Evolutionary conservation across 2,329 filamentous ascomycete genomes (phyloP), one percentile per base, ranked within the genome.

Genomic region (Dryadomyces quercus-mongolicae): DNA sequence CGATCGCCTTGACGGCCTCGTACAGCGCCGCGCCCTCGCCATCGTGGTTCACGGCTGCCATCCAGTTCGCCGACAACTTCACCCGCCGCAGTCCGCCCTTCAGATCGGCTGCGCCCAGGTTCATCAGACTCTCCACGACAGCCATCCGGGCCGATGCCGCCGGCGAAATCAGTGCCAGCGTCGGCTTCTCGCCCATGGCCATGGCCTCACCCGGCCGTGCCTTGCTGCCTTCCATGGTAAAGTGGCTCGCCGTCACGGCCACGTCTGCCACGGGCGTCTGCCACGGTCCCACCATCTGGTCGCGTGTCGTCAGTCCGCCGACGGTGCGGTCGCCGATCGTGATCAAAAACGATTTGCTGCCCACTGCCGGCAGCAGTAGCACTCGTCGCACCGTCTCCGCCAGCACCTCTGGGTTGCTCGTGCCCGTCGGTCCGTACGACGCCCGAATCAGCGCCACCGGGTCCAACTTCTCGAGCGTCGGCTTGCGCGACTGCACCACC

Each of bases 231-330:
- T 75, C 75, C 8, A 79, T 64, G 49, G 82, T 79, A 61, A 95
- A 82, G 2, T 88, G 86, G 0, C 88, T 92, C 0, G 88, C 83
- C 21, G 92, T 97, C 22, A 97, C 92, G 2, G 90, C 92, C 49
- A 95, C 91, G 67, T 98, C 91, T 4, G 93, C 85, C 15, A 97
- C 90, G 2, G 93, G 93, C 13, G 85, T 87, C 67, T 97, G 93
- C 92, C 92, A 97, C 51, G 88, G 89, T 1, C 93, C 93, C 53
- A 96, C 92, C 81, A 97, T 91, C 68, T 97, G 93, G 65, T 97
- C 93, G 59, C 91, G 81, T 10, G 86, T 82, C 8, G 88, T 90
- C 55, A 97, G 76, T 51, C 92, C 93, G 60, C 92, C 92, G 34
- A 97, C 91, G 31, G 86, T 89, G 58, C 93, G 82, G 68, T 97